phyloP scores from a whole-genome alignment of 1,284 basidiomycete genomes.

The Ceratobasidium sp. region DNA sequence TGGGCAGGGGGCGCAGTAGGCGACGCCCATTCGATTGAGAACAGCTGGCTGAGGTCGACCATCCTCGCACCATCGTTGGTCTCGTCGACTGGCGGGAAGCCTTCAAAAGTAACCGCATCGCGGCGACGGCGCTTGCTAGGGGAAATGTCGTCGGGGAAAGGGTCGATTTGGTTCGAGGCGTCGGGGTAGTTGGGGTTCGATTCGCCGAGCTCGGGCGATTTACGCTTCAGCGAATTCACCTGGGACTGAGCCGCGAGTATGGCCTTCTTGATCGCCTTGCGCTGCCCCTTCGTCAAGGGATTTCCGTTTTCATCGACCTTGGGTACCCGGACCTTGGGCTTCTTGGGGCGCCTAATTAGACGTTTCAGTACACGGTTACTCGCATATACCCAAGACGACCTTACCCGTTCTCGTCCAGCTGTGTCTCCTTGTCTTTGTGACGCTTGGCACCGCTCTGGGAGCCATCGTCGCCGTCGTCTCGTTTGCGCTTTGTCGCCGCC shows the following conservation, averaged over 20 bases:
- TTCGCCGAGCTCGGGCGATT: background rate
- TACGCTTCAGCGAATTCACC: slow-evolving; percentile 25
- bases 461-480: slow-evolving; percentile 32
- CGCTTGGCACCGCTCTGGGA: background rate
- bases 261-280: slow-evolving; percentile 30
- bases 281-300: slow-evolving; percentile 25
- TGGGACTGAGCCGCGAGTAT: slow-evolving; percentile 15
- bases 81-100: slow-evolving; percentile 9
- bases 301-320: slow-evolving; percentile 31
- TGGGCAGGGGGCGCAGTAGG: background rate
- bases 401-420: slow-evolving; percentile 20
- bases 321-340: slow-evolving; percentile 15
- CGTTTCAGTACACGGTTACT: background rate
- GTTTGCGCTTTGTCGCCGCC: slow-evolving; percentile 35
- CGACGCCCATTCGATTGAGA: slow-evolving; percentile 30
- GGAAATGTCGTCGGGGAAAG: background rate
- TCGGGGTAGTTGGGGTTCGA: background rate
- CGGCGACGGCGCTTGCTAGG: slow-evolving; percentile 32
- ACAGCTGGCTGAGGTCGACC: slow-evolving; percentile 17
- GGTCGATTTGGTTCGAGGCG: background rate
- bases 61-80: background rate
- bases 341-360: slow-evolving; percentile 7
- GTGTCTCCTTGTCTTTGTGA: background rate
- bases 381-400: background rate
- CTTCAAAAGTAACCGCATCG: slow-evolving; percentile 27